Evolutionary conservation across 768 basidiomycete species (phyloP).

Genomic region (Fistulinella prunicolor): DNA sequence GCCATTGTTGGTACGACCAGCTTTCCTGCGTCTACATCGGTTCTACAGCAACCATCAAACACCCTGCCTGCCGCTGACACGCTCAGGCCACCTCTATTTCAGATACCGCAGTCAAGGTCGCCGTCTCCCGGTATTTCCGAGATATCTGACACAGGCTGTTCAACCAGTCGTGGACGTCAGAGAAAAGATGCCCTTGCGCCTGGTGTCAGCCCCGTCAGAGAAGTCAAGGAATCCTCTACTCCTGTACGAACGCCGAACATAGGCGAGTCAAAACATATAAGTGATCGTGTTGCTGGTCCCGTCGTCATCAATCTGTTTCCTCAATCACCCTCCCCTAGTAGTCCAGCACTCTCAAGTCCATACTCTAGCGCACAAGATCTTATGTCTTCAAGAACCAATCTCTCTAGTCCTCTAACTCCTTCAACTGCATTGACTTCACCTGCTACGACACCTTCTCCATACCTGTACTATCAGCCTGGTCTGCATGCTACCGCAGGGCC

Average conservation of each 20-base stretch:
- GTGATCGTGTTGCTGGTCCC: slow-evolving; percentile 59
- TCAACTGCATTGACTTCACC: slow-evolving; percentile 30
- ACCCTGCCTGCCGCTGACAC: slow-evolving; percentile 26
- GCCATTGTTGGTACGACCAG: slow-evolving; percentile 50
- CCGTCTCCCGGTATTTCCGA: slow-evolving; percentile 32
- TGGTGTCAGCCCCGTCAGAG: slow-evolving; percentile 29
- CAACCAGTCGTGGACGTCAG: slow-evolving; percentile 25
- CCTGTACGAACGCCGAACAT: slow-evolving; percentile 56
- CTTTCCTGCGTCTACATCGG: slow-evolving; percentile 28
- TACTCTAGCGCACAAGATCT: slow-evolving; percentile 26
- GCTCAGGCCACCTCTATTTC: slow-evolving; percentile 38
- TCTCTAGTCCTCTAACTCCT: slow-evolving; percentile 24
- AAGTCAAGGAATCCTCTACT: slow-evolving; percentile 22
- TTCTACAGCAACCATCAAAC: slow-evolving; percentile 27
- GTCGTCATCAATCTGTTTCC: slow-evolving; percentile 51
- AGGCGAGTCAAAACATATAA: slow-evolving; percentile 59
- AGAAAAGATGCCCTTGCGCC: slow-evolving; percentile 36
- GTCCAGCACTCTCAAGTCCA: slow-evolving; percentile 27
- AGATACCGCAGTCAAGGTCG: slow-evolving; percentile 36
- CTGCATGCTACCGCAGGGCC: slow-evolving; percentile 72
- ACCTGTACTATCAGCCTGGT: slow-evolving; percentile 63
- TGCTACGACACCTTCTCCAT: slow-evolving; percentile 35
- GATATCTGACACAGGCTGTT: slow-evolving; percentile 32
- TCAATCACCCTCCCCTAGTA: slow-evolving; percentile 29
- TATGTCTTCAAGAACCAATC: slow-evolving; percentile 25